Evolutionary conservation across 179 eudicot genomes (phyloP).

Genomic region (Spinacia oleracea): DNA sequence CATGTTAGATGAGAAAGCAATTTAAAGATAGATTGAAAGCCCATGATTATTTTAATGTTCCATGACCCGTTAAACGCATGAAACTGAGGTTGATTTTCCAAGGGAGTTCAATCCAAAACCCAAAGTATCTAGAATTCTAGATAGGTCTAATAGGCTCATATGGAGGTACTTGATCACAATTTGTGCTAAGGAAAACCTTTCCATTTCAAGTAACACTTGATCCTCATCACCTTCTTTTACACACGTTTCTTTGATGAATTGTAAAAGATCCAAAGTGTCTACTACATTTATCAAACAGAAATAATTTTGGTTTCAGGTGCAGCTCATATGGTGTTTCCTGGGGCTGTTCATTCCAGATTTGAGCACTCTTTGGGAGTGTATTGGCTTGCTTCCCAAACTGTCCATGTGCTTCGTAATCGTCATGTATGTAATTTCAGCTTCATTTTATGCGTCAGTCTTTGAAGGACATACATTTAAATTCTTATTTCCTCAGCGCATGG

Average conservation of each 20-base stretch:
- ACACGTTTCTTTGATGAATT: not conserved
- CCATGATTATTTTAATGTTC: no score
- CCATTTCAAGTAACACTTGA: no score
- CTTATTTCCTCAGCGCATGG: conserved; percentile 51
- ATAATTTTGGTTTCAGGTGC: conserved; percentile 44
- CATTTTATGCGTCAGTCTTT: not conserved
- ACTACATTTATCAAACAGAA: conserved; percentile 3
- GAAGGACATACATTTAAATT: not conserved
- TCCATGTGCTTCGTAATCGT: conserved; percentile 49
- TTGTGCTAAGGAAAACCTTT: no score
- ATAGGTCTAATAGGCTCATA: no score
- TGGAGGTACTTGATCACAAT: no score
- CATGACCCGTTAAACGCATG: no score
- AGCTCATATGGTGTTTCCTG: conserved; percentile 77
- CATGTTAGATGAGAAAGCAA: no score
- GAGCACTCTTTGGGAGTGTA: conserved; percentile 90
- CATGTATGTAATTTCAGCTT: conserved; percentile 45
- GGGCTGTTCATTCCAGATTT: conserved; percentile 88
- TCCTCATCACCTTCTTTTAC: no score
- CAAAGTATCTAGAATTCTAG: no score
- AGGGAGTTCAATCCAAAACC: no score
- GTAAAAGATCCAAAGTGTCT: not conserved
- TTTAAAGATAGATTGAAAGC: no score
- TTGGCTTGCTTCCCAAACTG: conserved; percentile 77
- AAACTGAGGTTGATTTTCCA: no score